Conservation (phyloP, 768 basidiomycete genomes). For the Mycena rosella region DNA sequence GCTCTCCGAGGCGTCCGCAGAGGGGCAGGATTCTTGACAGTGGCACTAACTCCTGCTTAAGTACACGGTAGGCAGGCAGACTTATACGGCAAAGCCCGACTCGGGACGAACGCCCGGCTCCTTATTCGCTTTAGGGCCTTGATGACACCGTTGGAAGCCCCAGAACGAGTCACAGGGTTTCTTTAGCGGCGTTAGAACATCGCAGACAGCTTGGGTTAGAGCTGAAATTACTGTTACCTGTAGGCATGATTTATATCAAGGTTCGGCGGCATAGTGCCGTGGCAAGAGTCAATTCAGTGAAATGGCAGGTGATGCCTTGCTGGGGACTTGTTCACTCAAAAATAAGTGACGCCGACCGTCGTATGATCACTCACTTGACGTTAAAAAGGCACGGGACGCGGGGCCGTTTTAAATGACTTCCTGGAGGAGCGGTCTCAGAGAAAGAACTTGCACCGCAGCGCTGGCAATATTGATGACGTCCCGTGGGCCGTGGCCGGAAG, state of each 20-base stretch:
- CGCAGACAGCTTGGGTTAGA: neutral
- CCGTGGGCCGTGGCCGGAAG: no score
- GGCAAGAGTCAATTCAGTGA: neutral
- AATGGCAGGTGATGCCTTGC: neutral
- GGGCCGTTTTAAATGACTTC: no score
- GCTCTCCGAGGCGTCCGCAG: neutral
- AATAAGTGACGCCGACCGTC: neutral
- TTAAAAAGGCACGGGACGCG: no score
- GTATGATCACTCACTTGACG: no score
- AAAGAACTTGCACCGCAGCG: no score
- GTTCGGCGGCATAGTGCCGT: neutral
- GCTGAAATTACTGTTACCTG: no score
- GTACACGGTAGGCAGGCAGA: no score
- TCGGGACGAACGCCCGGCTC: no score
- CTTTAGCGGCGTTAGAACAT: neutral
- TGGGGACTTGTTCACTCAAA: neutral
- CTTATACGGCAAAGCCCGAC: no score
- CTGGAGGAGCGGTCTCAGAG: no score
- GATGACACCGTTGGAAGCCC: neutral
- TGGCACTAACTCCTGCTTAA: conserved; percentile 1
- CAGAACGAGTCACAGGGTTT: conserved; percentile 5
- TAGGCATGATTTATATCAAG: conserved; percentile 3
- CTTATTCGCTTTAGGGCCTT: neutral
- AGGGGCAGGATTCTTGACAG: no score
- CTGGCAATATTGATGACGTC: no score